A percentile compares a stretch with the other conserved stretches of the same genome.
Conservation (phyloP, 2,329 filamentous ascomycete species). For the Fusarium concolor region DNA sequence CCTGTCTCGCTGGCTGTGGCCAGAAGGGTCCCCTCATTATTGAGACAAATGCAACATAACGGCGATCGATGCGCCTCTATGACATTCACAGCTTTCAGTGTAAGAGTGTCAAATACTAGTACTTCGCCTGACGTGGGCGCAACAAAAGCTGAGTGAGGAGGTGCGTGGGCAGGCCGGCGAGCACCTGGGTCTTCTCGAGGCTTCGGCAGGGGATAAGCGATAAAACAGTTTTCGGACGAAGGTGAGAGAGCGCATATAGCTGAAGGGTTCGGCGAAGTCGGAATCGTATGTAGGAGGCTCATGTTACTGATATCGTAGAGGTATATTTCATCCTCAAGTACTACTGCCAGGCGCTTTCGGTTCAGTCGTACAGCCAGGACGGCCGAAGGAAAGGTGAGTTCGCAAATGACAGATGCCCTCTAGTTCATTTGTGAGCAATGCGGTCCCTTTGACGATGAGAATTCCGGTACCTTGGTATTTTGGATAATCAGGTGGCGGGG, state of each 20-base stretch:
- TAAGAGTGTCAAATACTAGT: constrained; percentile 89
- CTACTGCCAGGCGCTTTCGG: constrained; percentile 90
- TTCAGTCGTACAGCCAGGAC: constrained; percentile 95
- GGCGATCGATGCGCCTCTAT: constrained; percentile 95
- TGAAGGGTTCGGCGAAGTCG: constrained; percentile 91
- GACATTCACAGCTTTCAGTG: constrained; percentile 92
- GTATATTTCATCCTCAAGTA: constrained; percentile 96
- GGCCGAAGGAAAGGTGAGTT: constrained; percentile 97
- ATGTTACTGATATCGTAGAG: constrained; percentile 99
- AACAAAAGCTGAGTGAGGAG: constrained; percentile 81
- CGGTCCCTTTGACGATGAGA: background rate
- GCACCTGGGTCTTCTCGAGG: constrained; percentile 70
- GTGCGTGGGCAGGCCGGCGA: constrained; percentile 81
- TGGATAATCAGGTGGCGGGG: constrained; percentile 94
- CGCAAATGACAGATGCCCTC: constrained; percentile 88
- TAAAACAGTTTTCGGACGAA: constrained; percentile 94
- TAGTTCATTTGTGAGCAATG: constrained; percentile 48
- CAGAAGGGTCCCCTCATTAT: constrained; percentile 89
- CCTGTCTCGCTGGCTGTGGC: constrained; percentile 97
- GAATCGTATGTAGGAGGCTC: constrained; percentile 91
- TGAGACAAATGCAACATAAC: constrained; percentile 88
- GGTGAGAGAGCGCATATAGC: constrained; percentile 94
- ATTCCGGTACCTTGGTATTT: constrained; percentile 85
- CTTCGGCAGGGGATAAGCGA: constrained; percentile 90
- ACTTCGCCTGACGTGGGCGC: constrained; percentile 91